Conservation (phyloP, 768 basidiomycete species). For the Amylocystis lapponica region DNA sequence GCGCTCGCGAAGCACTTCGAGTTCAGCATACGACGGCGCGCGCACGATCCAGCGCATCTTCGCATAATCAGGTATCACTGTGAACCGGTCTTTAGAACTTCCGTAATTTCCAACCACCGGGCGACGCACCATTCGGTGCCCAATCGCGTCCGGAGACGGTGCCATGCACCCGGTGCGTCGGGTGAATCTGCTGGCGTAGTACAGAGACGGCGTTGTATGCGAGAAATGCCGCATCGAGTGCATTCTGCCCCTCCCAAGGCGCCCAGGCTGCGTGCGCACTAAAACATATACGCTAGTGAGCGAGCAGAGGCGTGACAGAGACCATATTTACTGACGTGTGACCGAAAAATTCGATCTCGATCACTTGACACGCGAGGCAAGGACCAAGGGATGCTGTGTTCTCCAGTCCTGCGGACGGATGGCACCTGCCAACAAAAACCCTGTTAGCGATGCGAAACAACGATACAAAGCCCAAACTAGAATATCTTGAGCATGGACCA, state of each 20-base stretch:
- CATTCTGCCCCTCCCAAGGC: constrained; percentile 86
- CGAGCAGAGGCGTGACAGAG: not conserved
- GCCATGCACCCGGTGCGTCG: constrained; percentile 75
- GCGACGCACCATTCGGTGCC: constrained; percentile 56
- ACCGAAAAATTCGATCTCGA: constrained; percentile 70
- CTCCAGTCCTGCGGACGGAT: constrained; percentile 54
- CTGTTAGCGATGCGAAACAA: no score
- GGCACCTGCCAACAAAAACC: constrained; percentile 65
- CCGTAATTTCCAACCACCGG: not conserved
- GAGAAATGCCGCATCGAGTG: constrained; percentile 82
- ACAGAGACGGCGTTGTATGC: constrained; percentile 76
- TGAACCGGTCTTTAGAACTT: no score
- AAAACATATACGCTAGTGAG: constrained; percentile 6
- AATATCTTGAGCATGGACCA: no score
- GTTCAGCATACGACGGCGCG: constrained; percentile 55
- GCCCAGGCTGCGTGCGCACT: constrained; percentile 78
- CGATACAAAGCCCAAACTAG: not conserved
- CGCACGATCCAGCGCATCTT: constrained; percentile 69
- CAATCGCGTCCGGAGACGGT: constrained; percentile 66
- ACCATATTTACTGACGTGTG: constrained; percentile 45
- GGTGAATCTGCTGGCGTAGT: constrained; percentile 83
- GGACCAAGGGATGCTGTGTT: constrained; percentile 46
- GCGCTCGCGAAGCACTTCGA: constrained; percentile 48
- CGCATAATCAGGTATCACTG: constrained; percentile 83
- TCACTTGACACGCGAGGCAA: constrained; percentile 56